phyloP scores from a whole-genome alignment of 176 grass and related monocot genomes.

The Dendrocalamus sinicus region DNA sequence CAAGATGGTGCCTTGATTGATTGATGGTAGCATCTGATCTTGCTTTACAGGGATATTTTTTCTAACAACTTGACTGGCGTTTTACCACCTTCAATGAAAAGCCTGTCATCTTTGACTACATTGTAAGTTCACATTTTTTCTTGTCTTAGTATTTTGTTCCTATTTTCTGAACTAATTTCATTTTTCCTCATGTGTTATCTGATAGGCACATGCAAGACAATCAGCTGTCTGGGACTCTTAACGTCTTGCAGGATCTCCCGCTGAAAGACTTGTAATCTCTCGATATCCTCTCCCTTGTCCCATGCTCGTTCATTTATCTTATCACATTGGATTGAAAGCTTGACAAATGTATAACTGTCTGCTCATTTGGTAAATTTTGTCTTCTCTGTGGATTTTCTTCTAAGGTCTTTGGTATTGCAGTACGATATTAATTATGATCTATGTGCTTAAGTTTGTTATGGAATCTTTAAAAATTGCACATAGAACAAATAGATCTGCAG shows the following conservation, averaged over 20 bases:
- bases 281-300: neutral
- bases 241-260: slow-evolving; percentile 81
- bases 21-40: slow-evolving; percentile 31
- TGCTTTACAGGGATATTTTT: slow-evolving; percentile 72
- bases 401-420: slow-evolving; percentile 19
- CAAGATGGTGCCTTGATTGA: slow-evolving; percentile 13
- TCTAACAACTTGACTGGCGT: slow-evolving; percentile 78
- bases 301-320: slow-evolving; percentile 21
- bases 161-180: slow-evolving; percentile 14
- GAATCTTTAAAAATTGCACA: neutral
- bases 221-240: slow-evolving; percentile 74
- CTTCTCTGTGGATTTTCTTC: slow-evolving; percentile 3
- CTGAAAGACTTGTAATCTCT: slow-evolving; percentile 80
- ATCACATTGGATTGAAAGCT: neutral
- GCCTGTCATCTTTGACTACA: slow-evolving; percentile 85
- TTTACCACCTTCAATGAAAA: slow-evolving; percentile 80
- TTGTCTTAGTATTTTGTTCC: neutral
- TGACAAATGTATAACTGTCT: slow-evolving; percentile 26
- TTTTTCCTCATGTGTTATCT: slow-evolving; percentile 10
- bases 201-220: slow-evolving; percentile 83
- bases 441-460: neutral
- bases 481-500: neutral
- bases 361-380: slow-evolving; percentile 34
- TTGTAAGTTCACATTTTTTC: slow-evolving; percentile 59
- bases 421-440: slow-evolving; percentile 12